phyloP scores from a whole-genome alignment of 1,139 yeast species.

The Sugiyamaella grinbergsii region DNA sequence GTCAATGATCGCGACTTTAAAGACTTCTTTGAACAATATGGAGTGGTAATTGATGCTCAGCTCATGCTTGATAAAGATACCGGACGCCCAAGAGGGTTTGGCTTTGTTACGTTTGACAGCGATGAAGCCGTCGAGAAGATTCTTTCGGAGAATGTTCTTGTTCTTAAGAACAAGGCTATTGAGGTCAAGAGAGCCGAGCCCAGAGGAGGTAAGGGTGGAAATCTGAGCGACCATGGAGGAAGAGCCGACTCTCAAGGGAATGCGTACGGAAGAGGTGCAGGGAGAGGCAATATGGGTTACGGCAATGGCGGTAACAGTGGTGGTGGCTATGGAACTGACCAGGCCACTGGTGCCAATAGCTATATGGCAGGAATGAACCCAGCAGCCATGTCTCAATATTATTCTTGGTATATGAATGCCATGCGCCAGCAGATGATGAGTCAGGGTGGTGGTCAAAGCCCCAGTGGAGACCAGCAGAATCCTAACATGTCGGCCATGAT shows the following conservation, averaged over 20 bases:
- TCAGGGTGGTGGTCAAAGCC: slow-evolving; percentile 26
- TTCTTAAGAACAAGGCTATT: slow-evolving; percentile 86
- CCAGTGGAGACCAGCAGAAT: slow-evolving; percentile 27
- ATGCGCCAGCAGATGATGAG: slow-evolving; percentile 46
- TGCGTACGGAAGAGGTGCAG: slow-evolving; percentile 30
- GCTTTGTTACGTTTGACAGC: slow-evolving; percentile 93
- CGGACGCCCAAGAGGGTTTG: slow-evolving; percentile 97
- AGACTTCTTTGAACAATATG: slow-evolving; percentile 84
- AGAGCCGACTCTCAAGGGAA: slow-evolving; percentile 2
- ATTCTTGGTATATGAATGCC: slow-evolving; percentile 66
- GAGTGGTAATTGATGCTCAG: slow-evolving; percentile 94
- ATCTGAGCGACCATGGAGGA: slow-evolving; percentile 14
- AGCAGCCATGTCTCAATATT: slow-evolving; percentile 84
- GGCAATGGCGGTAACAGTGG: slow-evolving; percentile 3
- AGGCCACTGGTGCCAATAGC: slow-evolving; percentile 35
- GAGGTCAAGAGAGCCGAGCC: slow-evolving; percentile 99
- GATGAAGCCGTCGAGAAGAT: slow-evolving; percentile 95
- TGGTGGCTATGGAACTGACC: slow-evolving; percentile 14
- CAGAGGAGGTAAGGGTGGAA: slow-evolving; percentile 51
- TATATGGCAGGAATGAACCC: slow-evolving; percentile 62
- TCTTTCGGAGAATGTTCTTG: slow-evolving; percentile 77
- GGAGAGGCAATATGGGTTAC: not conserved
- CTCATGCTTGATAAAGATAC: slow-evolving; percentile 97
- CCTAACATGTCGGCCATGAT: slow-evolving; percentile 19
- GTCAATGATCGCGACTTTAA: slow-evolving; percentile 92